Evolutionary conservation across 768 basidiomycete genomes (phyloP).

Genomic region (Russula dissimulans): DNA sequence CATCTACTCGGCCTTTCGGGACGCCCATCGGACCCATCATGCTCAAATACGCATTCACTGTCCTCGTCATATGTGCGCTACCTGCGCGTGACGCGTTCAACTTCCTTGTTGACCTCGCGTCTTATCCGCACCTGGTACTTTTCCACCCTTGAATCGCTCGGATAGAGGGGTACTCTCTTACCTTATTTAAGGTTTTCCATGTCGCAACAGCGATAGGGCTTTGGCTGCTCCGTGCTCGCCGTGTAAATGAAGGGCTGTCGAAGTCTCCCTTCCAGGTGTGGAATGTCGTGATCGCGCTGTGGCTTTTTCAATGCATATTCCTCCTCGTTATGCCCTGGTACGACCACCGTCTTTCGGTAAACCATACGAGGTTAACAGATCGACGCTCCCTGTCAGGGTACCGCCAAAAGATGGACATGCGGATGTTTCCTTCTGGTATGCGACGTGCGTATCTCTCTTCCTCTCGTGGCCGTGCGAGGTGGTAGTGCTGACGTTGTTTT

Average conservation of each 20-base stretch:
- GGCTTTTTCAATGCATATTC: constrained; percentile 22
- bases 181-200: constrained; percentile 21
- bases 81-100: constrained; percentile 31
- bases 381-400: constrained; percentile 19
- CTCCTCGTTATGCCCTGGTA: constrained; percentile 30
- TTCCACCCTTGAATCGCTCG: constrained; percentile 2
- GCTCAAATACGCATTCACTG: constrained; percentile 32
- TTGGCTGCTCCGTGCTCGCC: constrained; percentile 26
- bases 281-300: constrained; percentile 21
- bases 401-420: constrained; percentile 24
- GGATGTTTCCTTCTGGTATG: constrained; percentile 28
- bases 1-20: constrained; percentile 40
- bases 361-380: neutral
- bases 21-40: constrained; percentile 38
- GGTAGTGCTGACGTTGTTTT: neutral
- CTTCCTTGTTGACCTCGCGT: constrained; percentile 34
- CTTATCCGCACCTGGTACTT: constrained; percentile 32
- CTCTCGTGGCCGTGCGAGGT: neutral
- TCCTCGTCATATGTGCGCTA: constrained; percentile 34
- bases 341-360: neutral
- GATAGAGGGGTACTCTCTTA: neutral
- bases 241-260: constrained; percentile 21
- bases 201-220: constrained; percentile 25
- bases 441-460: constrained; percentile 18
- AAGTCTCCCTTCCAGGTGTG: constrained; percentile 20